These are phyloP conservation scores for Yamadazyma conglobata DNA, from an alignment of 1,139 yeast genomes.

Conservation along the genomic window DNA sequence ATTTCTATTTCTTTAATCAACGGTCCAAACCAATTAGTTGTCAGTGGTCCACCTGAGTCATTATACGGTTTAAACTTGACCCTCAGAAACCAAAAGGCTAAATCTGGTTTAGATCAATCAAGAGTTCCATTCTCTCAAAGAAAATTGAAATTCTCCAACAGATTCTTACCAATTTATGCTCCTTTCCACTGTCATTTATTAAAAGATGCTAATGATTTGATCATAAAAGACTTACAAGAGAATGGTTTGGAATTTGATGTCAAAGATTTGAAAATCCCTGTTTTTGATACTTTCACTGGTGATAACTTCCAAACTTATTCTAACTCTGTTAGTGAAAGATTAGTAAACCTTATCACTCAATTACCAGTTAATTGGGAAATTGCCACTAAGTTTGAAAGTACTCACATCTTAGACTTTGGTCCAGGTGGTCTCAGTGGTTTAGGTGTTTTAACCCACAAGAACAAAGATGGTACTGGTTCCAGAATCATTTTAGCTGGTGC, in stretches of 20 bases:
- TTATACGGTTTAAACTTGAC: constrained; percentile 91
- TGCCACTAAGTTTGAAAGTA: constrained; percentile 75
- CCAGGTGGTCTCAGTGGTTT: constrained; percentile 98
- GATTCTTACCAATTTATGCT: constrained; percentile 92
- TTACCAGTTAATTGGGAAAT: constrained; percentile 93
- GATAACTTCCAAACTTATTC: constrained; percentile 58
- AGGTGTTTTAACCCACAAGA: constrained; percentile 93
- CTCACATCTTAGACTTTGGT: constrained; percentile 94
- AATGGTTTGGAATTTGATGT: constrained; percentile 54
- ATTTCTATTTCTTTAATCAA: constrained; percentile 86
- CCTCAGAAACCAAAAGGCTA: constrained; percentile 91
- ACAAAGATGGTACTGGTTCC: constrained; percentile 98
- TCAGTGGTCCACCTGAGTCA: constrained; percentile 98
- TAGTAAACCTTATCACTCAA: constrained; percentile 80
- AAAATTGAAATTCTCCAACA: constrained; percentile 85
- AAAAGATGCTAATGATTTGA: constrained; percentile 63
- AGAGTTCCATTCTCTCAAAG: constrained; percentile 91
- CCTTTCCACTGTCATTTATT: constrained; percentile 95
- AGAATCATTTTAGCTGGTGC: constrained; percentile 93
- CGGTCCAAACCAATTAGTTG: constrained; percentile 94
- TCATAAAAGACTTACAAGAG: constrained; percentile 58
- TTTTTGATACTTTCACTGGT: constrained; percentile 87
- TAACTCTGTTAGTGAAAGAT: constrained; percentile 48
- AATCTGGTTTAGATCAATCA: constrained; percentile 91
- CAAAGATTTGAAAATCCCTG: constrained; percentile 72